Evolutionary conservation across 495 filamentous ascomycete genomes (phyloP).

Genomic region (Bryoglossum gracile): DNA sequence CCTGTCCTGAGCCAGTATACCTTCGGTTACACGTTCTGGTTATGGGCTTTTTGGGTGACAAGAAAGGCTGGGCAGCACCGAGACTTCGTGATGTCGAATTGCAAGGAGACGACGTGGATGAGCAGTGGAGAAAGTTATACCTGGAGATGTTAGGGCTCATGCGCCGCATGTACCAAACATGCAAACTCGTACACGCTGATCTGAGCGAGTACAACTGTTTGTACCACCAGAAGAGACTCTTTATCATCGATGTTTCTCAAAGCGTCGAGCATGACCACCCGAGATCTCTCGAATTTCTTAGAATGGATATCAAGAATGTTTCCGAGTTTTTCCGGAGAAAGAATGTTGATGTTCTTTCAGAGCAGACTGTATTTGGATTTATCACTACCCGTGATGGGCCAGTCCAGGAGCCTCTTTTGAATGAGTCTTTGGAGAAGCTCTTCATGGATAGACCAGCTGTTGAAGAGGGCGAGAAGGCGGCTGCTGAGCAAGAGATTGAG

Average conservation of each 20-base stretch:
- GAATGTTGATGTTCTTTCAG: constrained; percentile 68
- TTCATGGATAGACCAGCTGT: constrained; percentile 33
- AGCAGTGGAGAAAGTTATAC: constrained; percentile 69
- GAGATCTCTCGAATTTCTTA: constrained; percentile 78
- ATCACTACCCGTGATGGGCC: constrained; percentile 53
- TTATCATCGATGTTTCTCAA: constrained; percentile 96
- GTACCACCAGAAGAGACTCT: constrained; percentile 75
- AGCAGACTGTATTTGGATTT: constrained; percentile 72
- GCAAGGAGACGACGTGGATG: constrained; percentile 39
- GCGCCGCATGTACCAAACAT: constrained; percentile 84
- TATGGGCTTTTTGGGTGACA: constrained; percentile 88
- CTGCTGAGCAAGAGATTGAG: constrained; percentile 57
- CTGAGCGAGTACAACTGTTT: constrained; percentile 95
- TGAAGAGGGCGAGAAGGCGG: constrained; percentile 45
- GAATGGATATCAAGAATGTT: constrained; percentile 97
- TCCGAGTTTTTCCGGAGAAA: constrained; percentile 84
- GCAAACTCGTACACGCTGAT: constrained; percentile 89
- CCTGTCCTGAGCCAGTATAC: constrained; percentile 81
- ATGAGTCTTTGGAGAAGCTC: constrained; percentile 37
- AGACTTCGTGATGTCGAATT: constrained; percentile 70
- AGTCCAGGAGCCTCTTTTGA: constrained; percentile 38
- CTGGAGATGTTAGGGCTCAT: constrained; percentile 79
- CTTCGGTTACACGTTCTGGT: constrained; percentile 85
- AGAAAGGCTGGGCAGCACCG: constrained; percentile 77
- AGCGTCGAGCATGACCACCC: constrained; percentile 96